Conservation (phyloP, 2,329 filamentous ascomycete species). For the Amesomyces nigricolor region DNA sequence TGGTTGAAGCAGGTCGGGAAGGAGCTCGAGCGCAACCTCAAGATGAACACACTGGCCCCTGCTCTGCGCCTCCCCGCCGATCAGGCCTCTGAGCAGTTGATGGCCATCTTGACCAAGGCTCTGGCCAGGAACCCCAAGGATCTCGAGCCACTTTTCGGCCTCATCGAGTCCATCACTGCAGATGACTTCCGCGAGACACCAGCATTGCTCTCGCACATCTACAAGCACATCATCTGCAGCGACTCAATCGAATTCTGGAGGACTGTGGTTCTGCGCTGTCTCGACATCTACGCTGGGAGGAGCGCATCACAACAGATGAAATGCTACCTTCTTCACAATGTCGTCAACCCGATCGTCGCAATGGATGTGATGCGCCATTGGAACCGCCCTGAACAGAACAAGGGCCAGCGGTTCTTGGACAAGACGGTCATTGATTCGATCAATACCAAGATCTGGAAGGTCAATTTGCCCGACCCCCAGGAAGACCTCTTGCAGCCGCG, state of each 20-base stretch:
- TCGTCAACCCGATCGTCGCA: conserved; percentile 92
- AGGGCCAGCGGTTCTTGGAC: conserved; percentile 72
- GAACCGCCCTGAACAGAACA: conserved; percentile 50
- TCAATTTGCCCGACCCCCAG: conserved; percentile 71
- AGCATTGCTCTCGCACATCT: conserved; percentile 74
- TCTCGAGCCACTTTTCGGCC: conserved; percentile 74
- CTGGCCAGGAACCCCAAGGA: conserved; percentile 69
- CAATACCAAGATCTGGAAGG: conserved; percentile 89
- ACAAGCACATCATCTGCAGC: conserved; percentile 74
- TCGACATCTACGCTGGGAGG: conserved; percentile 80
- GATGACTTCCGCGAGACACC: conserved; percentile 77
- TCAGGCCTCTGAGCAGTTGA: conserved; percentile 83
- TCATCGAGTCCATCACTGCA: conserved; percentile 77
- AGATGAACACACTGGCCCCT: conserved; percentile 62
- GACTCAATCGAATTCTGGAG: conserved; percentile 84
- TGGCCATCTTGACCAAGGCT: conserved; percentile 77
- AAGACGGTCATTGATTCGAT: conserved; percentile 82
- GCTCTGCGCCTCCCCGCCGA: conserved; percentile 76
- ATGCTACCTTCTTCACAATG: conserved; percentile 82
- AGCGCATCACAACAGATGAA: conserved; percentile 82
- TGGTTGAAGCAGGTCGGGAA: conserved; percentile 65
- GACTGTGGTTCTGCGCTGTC: conserved; percentile 72
- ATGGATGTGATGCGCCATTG: conserved; percentile 91
- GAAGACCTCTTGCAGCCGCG: conserved; percentile 81
- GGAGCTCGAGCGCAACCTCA: conserved; percentile 70